Conservation (phyloP, 192 early-diverging fungal species). For the Backusella macrospora region DNA sequence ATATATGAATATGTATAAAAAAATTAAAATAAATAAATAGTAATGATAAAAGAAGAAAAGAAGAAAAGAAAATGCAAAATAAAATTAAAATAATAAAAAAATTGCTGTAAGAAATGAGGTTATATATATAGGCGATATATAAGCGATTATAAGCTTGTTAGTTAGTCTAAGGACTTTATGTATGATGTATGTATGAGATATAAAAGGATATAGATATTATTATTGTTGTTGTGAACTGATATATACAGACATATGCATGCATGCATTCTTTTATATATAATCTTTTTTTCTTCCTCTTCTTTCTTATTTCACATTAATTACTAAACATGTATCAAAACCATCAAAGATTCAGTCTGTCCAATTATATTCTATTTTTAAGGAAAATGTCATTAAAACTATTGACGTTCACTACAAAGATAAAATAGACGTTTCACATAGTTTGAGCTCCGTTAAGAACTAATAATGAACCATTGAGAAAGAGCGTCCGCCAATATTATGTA, state of each 20-base stretch:
- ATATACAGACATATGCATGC: not conserved
- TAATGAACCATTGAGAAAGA: slow-evolving; percentile 75
- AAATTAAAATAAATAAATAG: not conserved
- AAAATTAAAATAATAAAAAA: not conserved
- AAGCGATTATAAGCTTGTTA: too few relatives aligned
- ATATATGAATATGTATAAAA: not conserved
- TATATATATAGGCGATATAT: too few relatives aligned
- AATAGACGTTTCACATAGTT: slow-evolving; percentile 1
- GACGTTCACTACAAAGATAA: not conserved
- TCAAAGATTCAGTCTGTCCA: not conserved
- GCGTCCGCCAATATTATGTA: slow-evolving; percentile 74
- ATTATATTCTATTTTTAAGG: not conserved
- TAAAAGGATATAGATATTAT: not conserved
- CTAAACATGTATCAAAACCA: too few relatives aligned
- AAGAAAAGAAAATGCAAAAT: not conserved
- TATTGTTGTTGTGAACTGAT: not conserved
- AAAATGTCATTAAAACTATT: not conserved
- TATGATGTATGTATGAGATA: not conserved
- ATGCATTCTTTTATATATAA: too few relatives aligned
- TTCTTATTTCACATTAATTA: too few relatives aligned
- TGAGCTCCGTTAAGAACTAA: not conserved
- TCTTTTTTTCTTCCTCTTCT: too few relatives aligned
- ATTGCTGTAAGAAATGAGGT: too few relatives aligned
- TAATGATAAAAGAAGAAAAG: not conserved
- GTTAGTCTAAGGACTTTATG: not conserved